Conservation (phyloP, 2,329 filamentous ascomycete species). For the Phialocephala sp. region DNA sequence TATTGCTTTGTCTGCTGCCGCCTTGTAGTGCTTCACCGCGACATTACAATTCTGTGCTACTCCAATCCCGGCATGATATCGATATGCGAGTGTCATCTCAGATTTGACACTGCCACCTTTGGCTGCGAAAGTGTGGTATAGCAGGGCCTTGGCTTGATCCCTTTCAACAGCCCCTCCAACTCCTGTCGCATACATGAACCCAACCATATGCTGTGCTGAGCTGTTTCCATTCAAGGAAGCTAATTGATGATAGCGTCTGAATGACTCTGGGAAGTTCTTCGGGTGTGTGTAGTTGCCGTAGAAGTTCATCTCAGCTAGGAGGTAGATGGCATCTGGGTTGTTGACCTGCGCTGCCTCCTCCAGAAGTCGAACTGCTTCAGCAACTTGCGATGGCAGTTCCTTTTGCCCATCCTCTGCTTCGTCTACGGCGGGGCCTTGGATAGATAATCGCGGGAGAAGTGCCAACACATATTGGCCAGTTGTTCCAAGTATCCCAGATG, state of each 20-base stretch:
- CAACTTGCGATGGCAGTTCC: constrained; percentile 57
- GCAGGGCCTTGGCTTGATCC: constrained; percentile 87
- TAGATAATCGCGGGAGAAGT: constrained; percentile 67
- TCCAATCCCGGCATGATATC: constrained; percentile 84
- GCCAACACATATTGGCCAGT: constrained; percentile 66
- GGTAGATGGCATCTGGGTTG: constrained; percentile 83
- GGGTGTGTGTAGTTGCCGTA: constrained; percentile 93
- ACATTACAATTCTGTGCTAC: constrained; percentile 85
- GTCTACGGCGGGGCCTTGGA: constrained; percentile 59
- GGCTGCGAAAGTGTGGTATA: constrained; percentile 95
- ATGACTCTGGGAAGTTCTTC: constrained; percentile 78
- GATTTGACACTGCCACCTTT: constrained; percentile 81
- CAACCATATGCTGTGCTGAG: constrained; percentile 94
- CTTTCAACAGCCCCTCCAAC: constrained; percentile 79
- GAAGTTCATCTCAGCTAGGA: constrained; percentile 94
- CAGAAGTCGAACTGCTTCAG: constrained; percentile 62
- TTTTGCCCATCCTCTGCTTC: constrained; percentile 32
- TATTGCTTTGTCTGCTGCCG: constrained; percentile 91
- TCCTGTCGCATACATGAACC: constrained; percentile 93
- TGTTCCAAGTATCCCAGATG: constrained; percentile 62
- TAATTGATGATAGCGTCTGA: constrained; percentile 79
- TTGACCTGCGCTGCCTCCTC: constrained; percentile 59
- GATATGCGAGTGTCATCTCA: constrained; percentile 91
- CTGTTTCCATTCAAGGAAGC: constrained; percentile 81
- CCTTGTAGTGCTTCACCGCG: constrained; percentile 87